Evolutionary conservation across 306 rosid species (phyloP).

Genomic region (Cucumis cinereus): DNA sequence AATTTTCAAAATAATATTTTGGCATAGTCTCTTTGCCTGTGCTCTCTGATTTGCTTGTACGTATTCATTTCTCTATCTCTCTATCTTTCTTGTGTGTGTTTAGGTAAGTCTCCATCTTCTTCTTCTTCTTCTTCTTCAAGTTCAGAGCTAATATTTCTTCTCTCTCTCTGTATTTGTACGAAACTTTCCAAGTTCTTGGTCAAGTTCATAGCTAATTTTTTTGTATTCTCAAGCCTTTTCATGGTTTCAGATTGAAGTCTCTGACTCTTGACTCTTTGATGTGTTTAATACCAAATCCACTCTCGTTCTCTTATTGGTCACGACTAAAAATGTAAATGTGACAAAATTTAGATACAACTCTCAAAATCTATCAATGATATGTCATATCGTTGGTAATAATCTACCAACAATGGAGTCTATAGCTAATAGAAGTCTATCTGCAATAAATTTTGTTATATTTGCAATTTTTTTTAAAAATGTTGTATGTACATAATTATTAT

Average conservation of each 20-base stretch:
- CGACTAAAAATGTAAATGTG: too few relatives aligned
- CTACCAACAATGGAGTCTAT: too few relatives aligned
- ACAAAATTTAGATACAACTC: too few relatives aligned
- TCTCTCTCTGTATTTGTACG: background rate
- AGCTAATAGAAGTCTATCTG: too few relatives aligned
- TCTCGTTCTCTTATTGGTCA: background rate
- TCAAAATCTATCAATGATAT: too few relatives aligned
- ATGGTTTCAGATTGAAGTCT: background rate
- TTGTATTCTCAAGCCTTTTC: background rate
- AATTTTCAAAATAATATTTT: constrained; percentile 1
- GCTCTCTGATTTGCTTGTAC: background rate
- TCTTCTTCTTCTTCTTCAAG: background rate
- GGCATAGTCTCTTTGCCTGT: background rate
- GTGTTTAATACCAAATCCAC: background rate
- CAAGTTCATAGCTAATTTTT: background rate
- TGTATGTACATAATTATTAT: too few relatives aligned
- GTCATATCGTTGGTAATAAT: too few relatives aligned
- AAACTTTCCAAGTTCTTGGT: background rate
- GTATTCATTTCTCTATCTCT: background rate
- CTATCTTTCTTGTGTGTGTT: background rate
- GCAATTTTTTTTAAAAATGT: too few relatives aligned
- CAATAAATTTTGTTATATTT: too few relatives aligned
- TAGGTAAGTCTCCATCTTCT: background rate
- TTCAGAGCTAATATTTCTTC: background rate
- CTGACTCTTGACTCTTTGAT: background rate